phyloP scores from a whole-genome alignment of 257 asterid genomes.

The Capsicum chinense region DNA sequence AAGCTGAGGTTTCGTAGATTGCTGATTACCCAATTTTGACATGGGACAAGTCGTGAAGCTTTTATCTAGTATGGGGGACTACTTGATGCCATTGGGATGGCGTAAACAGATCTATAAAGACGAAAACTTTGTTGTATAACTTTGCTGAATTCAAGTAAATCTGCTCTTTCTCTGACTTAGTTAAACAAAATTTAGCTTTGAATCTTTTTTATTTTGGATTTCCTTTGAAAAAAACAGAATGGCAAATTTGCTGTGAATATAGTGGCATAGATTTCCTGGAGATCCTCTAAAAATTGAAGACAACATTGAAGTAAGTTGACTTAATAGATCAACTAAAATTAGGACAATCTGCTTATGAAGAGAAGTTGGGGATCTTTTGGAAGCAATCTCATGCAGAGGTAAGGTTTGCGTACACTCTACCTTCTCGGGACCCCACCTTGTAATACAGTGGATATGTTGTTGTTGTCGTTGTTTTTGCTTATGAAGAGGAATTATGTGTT shows the following conservation, averaged over 20 bases:
- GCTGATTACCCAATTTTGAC: background rate
- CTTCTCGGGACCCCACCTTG: background rate
- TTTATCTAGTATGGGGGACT: background rate
- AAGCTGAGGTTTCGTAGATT: background rate
- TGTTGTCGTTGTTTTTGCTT: background rate
- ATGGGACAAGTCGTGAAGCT: background rate
- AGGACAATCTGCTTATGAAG: background rate
- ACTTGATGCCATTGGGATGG: background rate
- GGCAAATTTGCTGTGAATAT: too few species aligned
- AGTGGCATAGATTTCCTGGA: too few species aligned
- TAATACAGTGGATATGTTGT: background rate
- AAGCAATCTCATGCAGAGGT: rapidly evolving
- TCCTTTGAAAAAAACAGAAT: too few species aligned
- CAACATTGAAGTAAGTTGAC: background rate
- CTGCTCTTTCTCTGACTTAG: background rate
- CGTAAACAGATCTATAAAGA: background rate
- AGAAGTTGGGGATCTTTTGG: rapidly evolving
- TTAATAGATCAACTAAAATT: background rate
- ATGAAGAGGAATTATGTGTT: background rate
- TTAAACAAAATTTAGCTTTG: background rate
- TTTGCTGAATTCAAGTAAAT: background rate
- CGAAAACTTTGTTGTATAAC: background rate
- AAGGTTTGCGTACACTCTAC: background rate
- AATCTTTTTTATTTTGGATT: background rate
- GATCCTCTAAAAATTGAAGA: background rate